Percentiles rank a stretch among this genome's conserved stretches.
phyloP scores from a whole-genome alignment of 345 rosid species.

The Populus nigra region DNA sequence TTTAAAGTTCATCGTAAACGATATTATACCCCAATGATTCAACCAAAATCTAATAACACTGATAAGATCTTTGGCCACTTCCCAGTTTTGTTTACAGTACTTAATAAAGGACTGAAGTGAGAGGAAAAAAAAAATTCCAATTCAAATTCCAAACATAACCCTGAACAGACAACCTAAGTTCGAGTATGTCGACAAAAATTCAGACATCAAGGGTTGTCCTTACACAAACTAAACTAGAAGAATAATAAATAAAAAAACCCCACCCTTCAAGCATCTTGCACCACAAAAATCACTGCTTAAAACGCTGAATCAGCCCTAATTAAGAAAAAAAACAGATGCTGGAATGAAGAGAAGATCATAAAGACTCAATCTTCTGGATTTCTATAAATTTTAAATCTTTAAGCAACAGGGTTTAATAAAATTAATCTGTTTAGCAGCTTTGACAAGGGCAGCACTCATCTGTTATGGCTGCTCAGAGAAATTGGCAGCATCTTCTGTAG shows the following conservation, averaged over 20 bases:
- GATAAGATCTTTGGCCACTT: neutral
- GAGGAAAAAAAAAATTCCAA: neutral
- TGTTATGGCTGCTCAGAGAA: conserved; percentile 68
- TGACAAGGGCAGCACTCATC: conserved; percentile 77
- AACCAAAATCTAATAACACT: neutral
- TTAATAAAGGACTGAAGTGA: neutral
- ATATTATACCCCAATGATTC: neutral
- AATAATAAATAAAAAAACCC: too few species aligned
- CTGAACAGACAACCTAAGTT: too few species aligned
- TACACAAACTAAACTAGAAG: neutral
- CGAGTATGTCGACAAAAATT: too few species aligned
- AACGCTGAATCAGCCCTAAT: neutral
- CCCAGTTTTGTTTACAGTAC: neutral
- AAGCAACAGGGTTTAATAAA: neutral
- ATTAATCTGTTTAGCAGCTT: conserved; percentile 87
- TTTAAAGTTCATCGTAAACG: neutral
- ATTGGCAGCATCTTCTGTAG: conserved; percentile 52
- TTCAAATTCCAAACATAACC: neutral
- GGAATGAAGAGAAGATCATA: neutral
- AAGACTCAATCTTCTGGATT: neutral
- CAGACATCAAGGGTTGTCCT: neutral
- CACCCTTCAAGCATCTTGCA: neutral
- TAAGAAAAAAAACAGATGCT: neutral
- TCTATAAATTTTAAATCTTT: neutral
- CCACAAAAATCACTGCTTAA: neutral